A percentile compares a stretch with the other conserved stretches of the same genome.
Conservation (phyloP, 805 yeast species). For the Wickerhamomyces bovis region DNA sequence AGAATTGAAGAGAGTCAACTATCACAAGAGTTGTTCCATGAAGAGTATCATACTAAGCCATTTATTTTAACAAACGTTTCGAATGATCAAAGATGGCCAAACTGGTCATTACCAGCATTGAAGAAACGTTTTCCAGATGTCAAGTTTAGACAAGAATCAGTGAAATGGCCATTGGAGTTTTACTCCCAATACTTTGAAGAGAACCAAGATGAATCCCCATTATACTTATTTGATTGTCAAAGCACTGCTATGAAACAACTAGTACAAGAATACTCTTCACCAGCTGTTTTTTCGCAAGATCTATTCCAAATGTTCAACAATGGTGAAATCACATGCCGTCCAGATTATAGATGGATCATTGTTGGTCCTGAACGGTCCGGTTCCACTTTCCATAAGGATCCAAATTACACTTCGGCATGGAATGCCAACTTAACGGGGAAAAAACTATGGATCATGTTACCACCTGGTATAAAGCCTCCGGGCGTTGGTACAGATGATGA, state of each 20-base stretch:
- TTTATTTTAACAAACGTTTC: slow-evolving; percentile 44
- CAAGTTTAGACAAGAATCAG: slow-evolving; percentile 77
- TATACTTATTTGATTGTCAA: slow-evolving; percentile 79
- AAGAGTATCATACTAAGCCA: slow-evolving; percentile 47
- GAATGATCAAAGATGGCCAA: slow-evolving; percentile 47
- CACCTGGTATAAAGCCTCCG: slow-evolving; percentile 72
- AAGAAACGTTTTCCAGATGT: slow-evolving; percentile 49
- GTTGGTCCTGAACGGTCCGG: slow-evolving; percentile 81
- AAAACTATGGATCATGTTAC: slow-evolving; percentile 86
- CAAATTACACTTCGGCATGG: slow-evolving; percentile 90
- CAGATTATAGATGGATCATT: slow-evolving; percentile 91
- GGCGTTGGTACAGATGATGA: slow-evolving; percentile 74
- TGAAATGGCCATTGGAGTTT: slow-evolving; percentile 63
- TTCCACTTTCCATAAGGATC: slow-evolving; percentile 90
- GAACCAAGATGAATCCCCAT: slow-evolving; percentile 77
- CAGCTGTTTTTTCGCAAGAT: slow-evolving; percentile 52
- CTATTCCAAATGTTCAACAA: slow-evolving; percentile 48
- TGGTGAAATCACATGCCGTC: slow-evolving; percentile 42
- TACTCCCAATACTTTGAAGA: slow-evolving; percentile 54
- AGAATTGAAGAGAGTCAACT: slow-evolving; percentile 43
- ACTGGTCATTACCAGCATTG: slow-evolving; percentile 52
- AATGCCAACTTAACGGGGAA: slow-evolving; percentile 69
- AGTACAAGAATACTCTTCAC: slow-evolving; percentile 46
- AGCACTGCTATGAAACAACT: slow-evolving; percentile 59
- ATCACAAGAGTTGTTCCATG: slow-evolving; percentile 40